phyloP scores from a whole-genome alignment of 306 rosid species.

The Parietaria judaica region DNA sequence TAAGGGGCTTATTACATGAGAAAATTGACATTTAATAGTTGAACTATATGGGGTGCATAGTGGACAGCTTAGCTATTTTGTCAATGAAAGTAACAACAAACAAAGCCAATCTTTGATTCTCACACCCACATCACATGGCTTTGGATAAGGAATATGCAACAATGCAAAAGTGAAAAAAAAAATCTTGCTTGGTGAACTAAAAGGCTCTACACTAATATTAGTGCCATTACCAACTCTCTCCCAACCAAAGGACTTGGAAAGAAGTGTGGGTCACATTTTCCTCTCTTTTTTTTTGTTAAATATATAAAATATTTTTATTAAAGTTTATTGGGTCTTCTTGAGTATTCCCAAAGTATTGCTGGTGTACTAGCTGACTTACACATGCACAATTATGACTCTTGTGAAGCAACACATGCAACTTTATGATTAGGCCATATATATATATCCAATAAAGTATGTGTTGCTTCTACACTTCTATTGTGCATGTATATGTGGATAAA shows the following conservation, averaged over 20 bases:
- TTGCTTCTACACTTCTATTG: slow-evolving; percentile 15
- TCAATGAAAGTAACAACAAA: slow-evolving; percentile 9
- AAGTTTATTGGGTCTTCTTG: slow-evolving; percentile 42
- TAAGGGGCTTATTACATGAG: no score
- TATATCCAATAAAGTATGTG: slow-evolving; percentile 17
- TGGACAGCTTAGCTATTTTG: slow-evolving; percentile 18
- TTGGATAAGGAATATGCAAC: slow-evolving; percentile 26
- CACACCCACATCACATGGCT: slow-evolving; percentile 23
- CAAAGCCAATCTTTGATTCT: slow-evolving; percentile 24
- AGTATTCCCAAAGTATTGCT: slow-evolving; percentile 68
- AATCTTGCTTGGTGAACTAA: slow-evolving; percentile 25
- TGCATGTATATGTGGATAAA: background rate
- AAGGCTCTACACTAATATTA: slow-evolving; percentile 16
- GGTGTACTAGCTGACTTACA: slow-evolving; percentile 52
- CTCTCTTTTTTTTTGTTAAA: slow-evolving; percentile 11
- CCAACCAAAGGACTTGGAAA: slow-evolving; percentile 25
- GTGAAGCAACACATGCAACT: slow-evolving; percentile 57
- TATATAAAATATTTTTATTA: background rate
- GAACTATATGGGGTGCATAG: background rate
- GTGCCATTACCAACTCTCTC: slow-evolving; percentile 18
- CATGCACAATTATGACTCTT: slow-evolving; percentile 55
- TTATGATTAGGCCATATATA: slow-evolving; percentile 29
- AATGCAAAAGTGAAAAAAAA: slow-evolving; percentile 1
- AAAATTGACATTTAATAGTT: background rate
- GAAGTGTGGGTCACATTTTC: slow-evolving; percentile 35